Conservation (phyloP, 108 stramenopile genomes). For the Pseudonitzschia pungens region DNA sequence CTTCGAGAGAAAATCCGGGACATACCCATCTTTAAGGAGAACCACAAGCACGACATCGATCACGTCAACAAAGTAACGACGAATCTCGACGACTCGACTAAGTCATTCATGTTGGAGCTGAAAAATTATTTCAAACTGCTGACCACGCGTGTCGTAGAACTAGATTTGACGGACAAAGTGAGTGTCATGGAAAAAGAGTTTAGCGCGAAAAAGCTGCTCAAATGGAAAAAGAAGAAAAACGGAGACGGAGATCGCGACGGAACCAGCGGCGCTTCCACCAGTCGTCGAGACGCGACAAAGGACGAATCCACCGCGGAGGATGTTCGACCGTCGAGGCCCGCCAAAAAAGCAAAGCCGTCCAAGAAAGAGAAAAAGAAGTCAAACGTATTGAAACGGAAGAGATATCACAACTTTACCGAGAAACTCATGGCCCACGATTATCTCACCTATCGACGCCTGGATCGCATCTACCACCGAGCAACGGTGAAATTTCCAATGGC, state of each 20-base stretch:
- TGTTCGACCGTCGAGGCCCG: not conserved
- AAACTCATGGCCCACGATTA: slow-evolving; percentile 68
- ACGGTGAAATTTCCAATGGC: slow-evolving; percentile 44
- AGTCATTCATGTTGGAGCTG: slow-evolving; percentile 46
- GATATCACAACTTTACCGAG: slow-evolving; percentile 81
- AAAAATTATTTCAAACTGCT: slow-evolving; percentile 72
- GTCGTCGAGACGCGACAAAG: slow-evolving; percentile 23
- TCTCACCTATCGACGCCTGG: slow-evolving; percentile 62
- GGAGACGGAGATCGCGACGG: not conserved
- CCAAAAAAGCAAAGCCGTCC: slow-evolving; percentile 3
- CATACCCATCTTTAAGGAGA: slow-evolving; percentile 26
- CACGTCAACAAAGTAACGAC: slow-evolving; percentile 33
- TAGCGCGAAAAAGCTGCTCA: slow-evolving; percentile 18
- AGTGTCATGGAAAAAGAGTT: slow-evolving; percentile 56
- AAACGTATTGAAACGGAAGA: slow-evolving; percentile 48
- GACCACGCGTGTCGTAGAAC: slow-evolving; percentile 55
- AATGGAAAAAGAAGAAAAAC: slow-evolving; percentile 18
- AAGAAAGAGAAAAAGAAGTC: slow-evolving; percentile 14
- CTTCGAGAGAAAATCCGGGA: slow-evolving; percentile 13
- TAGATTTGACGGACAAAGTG: slow-evolving; percentile 48
- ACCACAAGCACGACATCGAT: slow-evolving; percentile 26
- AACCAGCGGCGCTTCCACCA: not conserved
- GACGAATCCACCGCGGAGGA: slow-evolving; percentile 13
- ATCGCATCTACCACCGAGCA: slow-evolving; percentile 75
- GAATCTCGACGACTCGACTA: not conserved